Conservation (phyloP, 2,329 filamentous ascomycete species). For the Plenodomus lindquistii region DNA sequence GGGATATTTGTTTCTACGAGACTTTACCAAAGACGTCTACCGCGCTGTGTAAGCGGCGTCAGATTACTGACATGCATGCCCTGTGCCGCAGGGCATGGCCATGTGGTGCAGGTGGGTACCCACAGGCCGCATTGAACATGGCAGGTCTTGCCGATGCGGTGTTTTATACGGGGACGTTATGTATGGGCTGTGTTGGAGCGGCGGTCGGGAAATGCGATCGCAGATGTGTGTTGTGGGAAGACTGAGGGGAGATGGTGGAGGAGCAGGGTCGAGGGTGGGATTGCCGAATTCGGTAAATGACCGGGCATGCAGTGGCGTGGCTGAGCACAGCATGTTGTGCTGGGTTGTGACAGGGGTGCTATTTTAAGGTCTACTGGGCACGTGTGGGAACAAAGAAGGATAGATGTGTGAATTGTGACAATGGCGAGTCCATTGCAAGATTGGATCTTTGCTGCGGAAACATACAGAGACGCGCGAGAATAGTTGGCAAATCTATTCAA, state of each 20-base stretch:
- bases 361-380: background rate
- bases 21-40: background rate
- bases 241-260: background rate
- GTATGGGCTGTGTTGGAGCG: background rate
- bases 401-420: too few species aligned
- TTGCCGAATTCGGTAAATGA: background rate
- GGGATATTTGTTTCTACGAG: too few species aligned
- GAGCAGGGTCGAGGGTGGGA: background rate
- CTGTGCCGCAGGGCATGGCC: background rate
- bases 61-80: background rate
- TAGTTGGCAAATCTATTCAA: background rate
- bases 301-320: background rate
- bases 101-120: background rate
- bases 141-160: background rate
- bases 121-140: too few species aligned
- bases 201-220: background rate
- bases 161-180: background rate
- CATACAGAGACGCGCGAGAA: background rate
- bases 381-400: background rate
- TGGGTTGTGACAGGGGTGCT: background rate
- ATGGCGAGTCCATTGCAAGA: background rate
- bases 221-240: background rate
- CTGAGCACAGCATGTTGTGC: background rate
- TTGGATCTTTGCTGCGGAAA: background rate
- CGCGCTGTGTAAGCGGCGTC: background rate